Percentiles rank a stretch among this genome's conserved stretches.
Conservation (phyloP, 208 protist species). For the Cochliopodium minus region DNA sequence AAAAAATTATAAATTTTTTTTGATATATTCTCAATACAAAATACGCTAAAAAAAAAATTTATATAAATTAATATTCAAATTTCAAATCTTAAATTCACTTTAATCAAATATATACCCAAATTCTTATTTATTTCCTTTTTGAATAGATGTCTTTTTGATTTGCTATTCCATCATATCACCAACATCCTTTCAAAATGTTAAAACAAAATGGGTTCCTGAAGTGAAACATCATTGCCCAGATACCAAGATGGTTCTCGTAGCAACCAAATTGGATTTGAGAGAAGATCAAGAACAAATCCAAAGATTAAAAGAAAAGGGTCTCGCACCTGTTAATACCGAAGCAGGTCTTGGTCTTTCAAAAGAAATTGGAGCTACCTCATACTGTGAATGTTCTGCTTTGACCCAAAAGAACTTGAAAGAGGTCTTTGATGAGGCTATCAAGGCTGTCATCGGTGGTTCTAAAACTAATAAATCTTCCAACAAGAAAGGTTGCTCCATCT, state of each 20-base stretch:
- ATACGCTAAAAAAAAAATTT: no score
- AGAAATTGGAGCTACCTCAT: slow-evolving; percentile 49
- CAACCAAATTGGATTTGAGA: slow-evolving; percentile 63
- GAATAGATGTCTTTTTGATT: no score
- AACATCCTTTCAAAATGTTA: slow-evolving; percentile 46
- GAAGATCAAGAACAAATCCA: slow-evolving; percentile 33
- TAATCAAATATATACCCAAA: no score
- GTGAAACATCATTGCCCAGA: slow-evolving; percentile 43
- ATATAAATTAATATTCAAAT: no score
- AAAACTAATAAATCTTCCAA: no score
- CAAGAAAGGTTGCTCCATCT: no score
- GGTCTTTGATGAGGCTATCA: slow-evolving; percentile 4
- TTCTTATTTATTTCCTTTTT: no score
- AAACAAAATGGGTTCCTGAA: slow-evolving; percentile 40
- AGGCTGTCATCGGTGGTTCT: no score
- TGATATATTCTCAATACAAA: no score
- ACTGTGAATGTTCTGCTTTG: slow-evolving; percentile 65
- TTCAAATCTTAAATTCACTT: no score
- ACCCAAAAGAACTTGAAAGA: slow-evolving; percentile 18
- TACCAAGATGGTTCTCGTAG: slow-evolving; percentile 56
- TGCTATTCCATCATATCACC: slow-evolving; percentile 42
- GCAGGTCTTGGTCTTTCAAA: slow-evolving; percentile 36
- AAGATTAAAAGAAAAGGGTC: slow-evolving; percentile 17
- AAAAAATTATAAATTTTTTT: no score
- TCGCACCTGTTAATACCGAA: slow-evolving; percentile 22